Evolutionary conservation across 2,329 filamentous ascomycete genomes (phyloP), one percentile per base, ranked within the genome.

Genomic region (Tothia fuscella): DNA sequence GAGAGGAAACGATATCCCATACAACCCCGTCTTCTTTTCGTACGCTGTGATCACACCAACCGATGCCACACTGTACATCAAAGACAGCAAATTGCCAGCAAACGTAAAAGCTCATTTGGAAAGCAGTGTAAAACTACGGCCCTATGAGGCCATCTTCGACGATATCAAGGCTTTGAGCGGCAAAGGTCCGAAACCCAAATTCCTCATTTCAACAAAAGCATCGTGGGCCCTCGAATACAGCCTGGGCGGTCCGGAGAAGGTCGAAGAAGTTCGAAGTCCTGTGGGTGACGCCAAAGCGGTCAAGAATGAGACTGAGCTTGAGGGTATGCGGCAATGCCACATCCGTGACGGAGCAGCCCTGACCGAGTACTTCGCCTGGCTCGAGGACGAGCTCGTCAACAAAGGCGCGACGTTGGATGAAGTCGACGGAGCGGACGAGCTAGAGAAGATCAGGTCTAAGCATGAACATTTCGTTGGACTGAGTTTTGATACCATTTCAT

Each of bases 1-100:
- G 37, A 79, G 91, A 51, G 91, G 91, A 52, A 91, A 74, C 59
- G 91, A 96, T 29, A 96, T 98, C 49, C 85, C 87, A 0, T 98
- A 91, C 66, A 98, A 98, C 57, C 91, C 91, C 0, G 91, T 98
- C 38, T 96, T 98, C 68, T 96, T 96, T 64, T 91, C 89, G 13
- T 98, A 96, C 55, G 89, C 89, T 33, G 74, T 91, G 31, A 68
- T 98, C 48, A 96, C 91, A 2, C 76, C 79, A 2, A 78, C 60
- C 1, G 68, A 76, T 2, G 84, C 81, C 19, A 87, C 79, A 1
- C 71, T 98, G 4, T 98, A 95, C 55, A 68, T 96, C 45, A 82
- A 96, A 54, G 73, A 79, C 10, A 72, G 74, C 12, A 94, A 95
- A 60, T 63, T 96, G 21, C 77, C 71, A 25, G 64, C 72, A 3